Conservation (phyloP, 2,329 filamentous ascomycete species). For the Monilinia fructicola region DNA sequence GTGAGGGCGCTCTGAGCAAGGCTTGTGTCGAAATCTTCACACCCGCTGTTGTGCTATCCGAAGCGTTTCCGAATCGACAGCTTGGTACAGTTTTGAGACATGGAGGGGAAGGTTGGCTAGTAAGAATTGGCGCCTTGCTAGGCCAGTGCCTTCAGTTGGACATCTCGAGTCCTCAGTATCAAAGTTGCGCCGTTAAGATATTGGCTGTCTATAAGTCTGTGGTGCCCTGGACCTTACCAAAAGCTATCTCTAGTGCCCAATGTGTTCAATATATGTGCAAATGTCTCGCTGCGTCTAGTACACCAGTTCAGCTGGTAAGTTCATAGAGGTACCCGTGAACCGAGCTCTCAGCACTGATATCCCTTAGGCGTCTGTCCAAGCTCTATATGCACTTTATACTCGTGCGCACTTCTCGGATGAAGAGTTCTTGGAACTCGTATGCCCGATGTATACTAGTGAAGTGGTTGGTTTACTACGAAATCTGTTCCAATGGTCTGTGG, state of each 20-base stretch:
- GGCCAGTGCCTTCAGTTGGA: slow-evolving; percentile 68
- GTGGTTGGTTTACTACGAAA: slow-evolving; percentile 70
- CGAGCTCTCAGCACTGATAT: slow-evolving; percentile 28
- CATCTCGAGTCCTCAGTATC: slow-evolving; percentile 64
- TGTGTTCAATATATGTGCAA: slow-evolving; percentile 70
- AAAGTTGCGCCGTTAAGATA: slow-evolving; percentile 70
- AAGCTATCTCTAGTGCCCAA: slow-evolving; percentile 70
- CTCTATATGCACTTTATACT: slow-evolving; percentile 78
- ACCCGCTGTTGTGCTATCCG: slow-evolving; percentile 69
- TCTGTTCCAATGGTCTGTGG: slow-evolving; percentile 76
- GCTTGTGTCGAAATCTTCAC: slow-evolving; percentile 94
- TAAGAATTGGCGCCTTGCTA: slow-evolving; percentile 72
- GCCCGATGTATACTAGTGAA: slow-evolving; percentile 72
- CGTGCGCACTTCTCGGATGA: slow-evolving; percentile 72
- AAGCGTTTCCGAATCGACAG: slow-evolving; percentile 74
- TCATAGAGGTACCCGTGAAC: slow-evolving; percentile 8
- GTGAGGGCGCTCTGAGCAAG: slow-evolving; percentile 81
- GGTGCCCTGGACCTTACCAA: slow-evolving; percentile 84
- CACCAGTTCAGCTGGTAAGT: slow-evolving; percentile 71
- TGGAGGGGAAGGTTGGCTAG: slow-evolving; percentile 84
- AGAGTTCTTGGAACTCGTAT: slow-evolving; percentile 75
- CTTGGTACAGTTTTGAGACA: slow-evolving; percentile 63
- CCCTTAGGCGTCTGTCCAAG: slow-evolving; percentile 71
- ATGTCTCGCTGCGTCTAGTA: slow-evolving; percentile 67
- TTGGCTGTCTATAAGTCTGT: slow-evolving; percentile 75